Base-by-base conservation (phyloP, 2,329 filamentous ascomycete genomes). In the Diaporthe vaccinii region DNA sequence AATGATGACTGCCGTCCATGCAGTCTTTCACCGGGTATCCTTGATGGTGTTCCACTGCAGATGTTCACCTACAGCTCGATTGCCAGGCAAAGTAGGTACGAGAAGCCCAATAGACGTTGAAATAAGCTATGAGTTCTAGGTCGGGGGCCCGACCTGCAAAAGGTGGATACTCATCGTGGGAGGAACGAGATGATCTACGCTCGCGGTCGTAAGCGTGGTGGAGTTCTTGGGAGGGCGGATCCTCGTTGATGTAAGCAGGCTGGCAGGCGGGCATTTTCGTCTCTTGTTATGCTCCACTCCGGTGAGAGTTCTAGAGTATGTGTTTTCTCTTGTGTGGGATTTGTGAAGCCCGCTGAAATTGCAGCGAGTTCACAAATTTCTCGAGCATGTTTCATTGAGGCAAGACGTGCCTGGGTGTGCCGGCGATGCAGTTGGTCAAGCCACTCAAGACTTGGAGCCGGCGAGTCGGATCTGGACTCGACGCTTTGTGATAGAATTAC, bases 191-290 rank as follows among this genome's bases (percentile, higher is more conserved):
- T 68, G 65, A 68, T 68, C 46, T 53, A 39, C 65, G 34, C 65
- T 39, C 31, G 34, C 22, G 65, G 65, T 53, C 46, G 65, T 53
- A 68, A 68, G 46, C 65, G 46, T n/a, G n/a, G 65, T 68, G 65
- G 65, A 53, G 46, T 68, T 68, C 20, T 17, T 39, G 39, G 31
- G 36, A 53, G 46, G 46, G 62, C 31, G 46, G 62, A 53, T 20
- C 62, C 62, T 22, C 44, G 31, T 14, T 36, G 44, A 17, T 53
- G 62, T n/a, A 12, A 36, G 57, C 57, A 14, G 25, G 25, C 59
- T 25, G 36, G 3, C 36, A n/a, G 28, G 15, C 20, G 22, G 62
- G 15, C 17, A 31, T 31, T 17, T 2, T 51, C 39, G 57, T 25
- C 31, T 67, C 14, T 51, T 49, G 12, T 25, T 2, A 6, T 36